These are phyloP conservation scores for Cladophialophora yegresii DNA, from an alignment of 2,329 filamentous ascomycete genomes.

Conservation along the genomic window DNA sequence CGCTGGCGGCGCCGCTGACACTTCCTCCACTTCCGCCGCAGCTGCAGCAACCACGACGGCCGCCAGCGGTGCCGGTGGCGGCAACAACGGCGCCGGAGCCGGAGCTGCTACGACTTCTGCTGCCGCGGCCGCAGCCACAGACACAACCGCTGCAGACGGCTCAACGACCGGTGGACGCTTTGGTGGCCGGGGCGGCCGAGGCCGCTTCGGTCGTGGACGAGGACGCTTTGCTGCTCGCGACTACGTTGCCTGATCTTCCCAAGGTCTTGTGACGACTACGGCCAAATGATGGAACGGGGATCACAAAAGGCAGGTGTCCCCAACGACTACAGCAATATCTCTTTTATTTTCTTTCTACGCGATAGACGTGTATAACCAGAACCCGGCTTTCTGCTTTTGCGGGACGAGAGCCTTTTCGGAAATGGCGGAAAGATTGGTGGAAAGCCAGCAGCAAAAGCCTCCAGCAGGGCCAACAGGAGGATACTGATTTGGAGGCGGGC, in stretches of 20 bases:
- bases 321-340: conserved; percentile 14
- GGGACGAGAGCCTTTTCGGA: not conserved
- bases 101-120: not conserved
- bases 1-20: conserved; percentile 5
- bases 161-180: conserved; percentile 10
- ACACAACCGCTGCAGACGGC: not conserved
- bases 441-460: conserved; percentile 12
- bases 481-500: conserved; percentile 16
- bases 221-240: conserved; percentile 33
- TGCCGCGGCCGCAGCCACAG: not conserved
- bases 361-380: conserved; percentile 20
- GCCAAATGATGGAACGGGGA: not conserved
- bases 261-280: not conserved
- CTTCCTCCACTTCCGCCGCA: not conserved
- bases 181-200: conserved; percentile 17
- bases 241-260: conserved; percentile 29
- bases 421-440: not conserved
- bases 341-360: conserved; percentile 13
- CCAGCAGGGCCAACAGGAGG: not conserved
- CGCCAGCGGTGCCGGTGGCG: conserved; percentile 6
- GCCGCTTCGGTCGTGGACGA: conserved; percentile 27
- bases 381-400: conserved; percentile 9
- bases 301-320: not conserved
- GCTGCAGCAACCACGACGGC: not conserved
- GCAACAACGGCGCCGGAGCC: not conserved